Conservation (phyloP, 352 stramenopile genomes). For the Phytophthora litchii region DNA sequence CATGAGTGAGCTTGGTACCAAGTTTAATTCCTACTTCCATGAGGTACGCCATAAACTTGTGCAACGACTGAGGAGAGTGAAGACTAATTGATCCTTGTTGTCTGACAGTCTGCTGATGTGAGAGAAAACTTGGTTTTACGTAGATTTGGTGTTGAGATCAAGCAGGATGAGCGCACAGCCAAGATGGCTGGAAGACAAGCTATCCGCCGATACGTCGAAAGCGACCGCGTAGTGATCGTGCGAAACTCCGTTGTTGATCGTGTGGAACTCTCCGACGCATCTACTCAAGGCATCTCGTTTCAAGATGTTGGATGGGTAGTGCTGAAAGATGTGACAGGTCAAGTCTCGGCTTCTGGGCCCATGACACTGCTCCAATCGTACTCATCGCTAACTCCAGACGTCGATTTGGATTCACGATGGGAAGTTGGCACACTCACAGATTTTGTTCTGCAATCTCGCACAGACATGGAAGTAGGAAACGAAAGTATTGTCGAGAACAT, state of each 20-base stretch:
- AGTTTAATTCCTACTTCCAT: conserved; percentile 36
- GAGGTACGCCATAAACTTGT: conserved; percentile 10
- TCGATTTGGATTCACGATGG: conserved; percentile 39
- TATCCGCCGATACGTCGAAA: conserved; percentile 31
- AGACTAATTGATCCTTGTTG: not conserved
- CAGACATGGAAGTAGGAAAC: conserved; percentile 31
- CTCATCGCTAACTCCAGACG: conserved; percentile 28
- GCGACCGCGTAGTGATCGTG: conserved; percentile 30
- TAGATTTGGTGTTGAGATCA: conserved; percentile 35
- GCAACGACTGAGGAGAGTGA: no score
- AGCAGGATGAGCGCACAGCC: conserved; percentile 11
- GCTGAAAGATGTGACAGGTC: conserved; percentile 24
- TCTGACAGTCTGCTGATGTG: conserved; percentile 20
- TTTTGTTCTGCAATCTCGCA: conserved; percentile 42
- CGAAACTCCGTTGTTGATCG: conserved; percentile 26
- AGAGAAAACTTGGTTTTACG: conserved; percentile 29
- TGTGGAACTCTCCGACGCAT: conserved; percentile 4
- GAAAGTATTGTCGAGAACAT: conserved; percentile 33
- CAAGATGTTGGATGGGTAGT: conserved; percentile 40
- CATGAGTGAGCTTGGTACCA: conserved; percentile 26
- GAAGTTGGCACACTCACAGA: conserved; percentile 46
- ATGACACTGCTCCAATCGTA: conserved; percentile 37
- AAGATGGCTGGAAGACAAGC: conserved; percentile 30
- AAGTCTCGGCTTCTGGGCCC: conserved; percentile 9
- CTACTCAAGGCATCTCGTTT: conserved; percentile 21